Conservation (phyloP, 768 basidiomycete genomes). For the Cystofilobasidium capitatum region DNA sequence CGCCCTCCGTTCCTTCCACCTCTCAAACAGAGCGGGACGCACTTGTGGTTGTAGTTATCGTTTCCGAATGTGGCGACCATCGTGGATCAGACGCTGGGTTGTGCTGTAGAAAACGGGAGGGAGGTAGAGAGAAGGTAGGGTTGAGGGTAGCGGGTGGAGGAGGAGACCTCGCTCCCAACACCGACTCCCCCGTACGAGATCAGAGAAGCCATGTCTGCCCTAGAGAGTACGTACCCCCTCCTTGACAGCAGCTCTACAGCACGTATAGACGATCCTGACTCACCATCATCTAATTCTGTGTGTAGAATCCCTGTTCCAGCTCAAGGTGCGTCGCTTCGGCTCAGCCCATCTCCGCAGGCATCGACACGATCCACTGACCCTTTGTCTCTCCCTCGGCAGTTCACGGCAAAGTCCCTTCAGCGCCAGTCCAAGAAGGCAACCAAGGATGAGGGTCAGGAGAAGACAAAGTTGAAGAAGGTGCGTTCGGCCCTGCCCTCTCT, state of each 20-base stretch:
- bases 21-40: background rate
- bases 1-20: too few relatives aligned
- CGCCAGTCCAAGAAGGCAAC: constrained; percentile 95
- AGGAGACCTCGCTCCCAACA: background rate
- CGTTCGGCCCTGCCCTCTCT: too few relatives aligned
- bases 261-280: background rate
- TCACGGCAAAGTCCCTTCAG: constrained; percentile 91
- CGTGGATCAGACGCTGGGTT: background rate
- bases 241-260: background rate
- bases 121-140: background rate
- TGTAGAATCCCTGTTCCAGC: constrained; percentile 92
- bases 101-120: background rate
- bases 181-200: background rate
- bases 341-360: background rate
- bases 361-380: background rate
- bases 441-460: constrained; percentile 87
- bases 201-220: constrained; percentile 20
- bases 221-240: constrained; percentile 16
- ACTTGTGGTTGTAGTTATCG: constrained; percentile 7
- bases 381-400: constrained; percentile 46
- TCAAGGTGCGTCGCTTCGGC: constrained; percentile 57
- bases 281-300: constrained; percentile 1
- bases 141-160: background rate
- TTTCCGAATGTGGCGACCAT: background rate
- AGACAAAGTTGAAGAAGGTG: constrained; percentile 86